Base-by-base conservation (phyloP, 495 filamentous ascomycete species). In the Aspergillus diversus region DNA sequence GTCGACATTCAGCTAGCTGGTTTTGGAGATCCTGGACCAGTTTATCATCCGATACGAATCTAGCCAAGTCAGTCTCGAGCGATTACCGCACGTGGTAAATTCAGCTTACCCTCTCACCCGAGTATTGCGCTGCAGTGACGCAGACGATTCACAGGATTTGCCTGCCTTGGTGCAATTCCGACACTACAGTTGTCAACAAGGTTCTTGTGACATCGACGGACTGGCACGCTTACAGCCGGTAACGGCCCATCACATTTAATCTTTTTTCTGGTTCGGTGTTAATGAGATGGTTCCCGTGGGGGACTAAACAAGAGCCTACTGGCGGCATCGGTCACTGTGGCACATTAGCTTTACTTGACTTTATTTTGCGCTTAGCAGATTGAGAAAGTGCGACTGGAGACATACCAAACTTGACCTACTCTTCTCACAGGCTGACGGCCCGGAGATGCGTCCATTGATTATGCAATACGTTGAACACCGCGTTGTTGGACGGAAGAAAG, bases 401-500 rank as follows among this genome's bases (percentile, higher is more conserved):
- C 49, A 52, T 52, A 52, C 49, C 49, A 52, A 27, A 21, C 49
- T 32, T 52, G 49, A 17, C 49, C 49, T 31, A 52, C 8, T 32
- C 31, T 52, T 4, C 49, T 39, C 37, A 13, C 13, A 13, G 8
- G 7, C 13, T 39, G 37, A 39, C 4, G 37, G 1, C 13, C 37
- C 8, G 37, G 49, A 52, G 49, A 6, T 12, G 49, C 17, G 12
- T 52, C 9, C 8, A 52, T 39, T 7, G 37, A 7, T 39, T 1
- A 39, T 39, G 7, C 37, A 13, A 39, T 39, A 3, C 37, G 37
- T 8, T 39, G 13, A 7, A 1, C 37, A 7, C 13, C 37, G 37
- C 37, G 37, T 39, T 39, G 37, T 39, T 39, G 8, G 13, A 39
- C 21, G 21, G 37, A 3, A 39, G 37, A 13, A 4, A 13, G 13